phyloP scores from a whole-genome alignment of 306 rosid genomes.

The Citrullus colocynthis region DNA sequence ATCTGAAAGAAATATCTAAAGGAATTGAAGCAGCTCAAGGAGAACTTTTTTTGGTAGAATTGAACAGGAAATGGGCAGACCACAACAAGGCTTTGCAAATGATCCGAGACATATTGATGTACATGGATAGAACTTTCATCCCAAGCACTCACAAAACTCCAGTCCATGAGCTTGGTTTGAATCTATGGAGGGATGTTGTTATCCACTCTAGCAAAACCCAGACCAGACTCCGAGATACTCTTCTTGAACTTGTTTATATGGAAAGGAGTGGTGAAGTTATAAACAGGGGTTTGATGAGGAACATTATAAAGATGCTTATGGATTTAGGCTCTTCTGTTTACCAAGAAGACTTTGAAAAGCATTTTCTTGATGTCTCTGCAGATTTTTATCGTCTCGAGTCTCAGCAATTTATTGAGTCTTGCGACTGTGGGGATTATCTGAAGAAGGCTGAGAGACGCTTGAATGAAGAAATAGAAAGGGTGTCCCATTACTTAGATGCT shows the following conservation, averaged over 20 bases:
- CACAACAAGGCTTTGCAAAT: constrained; percentile 67
- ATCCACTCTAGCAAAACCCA: constrained; percentile 52
- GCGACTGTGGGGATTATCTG: constrained; percentile 72
- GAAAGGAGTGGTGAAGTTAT: constrained; percentile 74
- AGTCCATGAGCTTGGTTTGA: constrained; percentile 70
- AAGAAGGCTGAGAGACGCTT: constrained; percentile 63
- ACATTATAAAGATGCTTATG: constrained; percentile 59
- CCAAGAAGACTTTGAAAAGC: constrained; percentile 57
- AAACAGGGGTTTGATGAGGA: constrained; percentile 58
- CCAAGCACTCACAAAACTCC: constrained; percentile 47
- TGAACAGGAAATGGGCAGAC: constrained; percentile 73
- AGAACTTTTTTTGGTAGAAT: constrained; percentile 58
- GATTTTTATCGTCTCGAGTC: constrained; percentile 64
- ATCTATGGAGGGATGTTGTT: constrained; percentile 73
- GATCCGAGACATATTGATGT: constrained; percentile 77
- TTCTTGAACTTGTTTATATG: constrained; percentile 45
- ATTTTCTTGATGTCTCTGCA: constrained; percentile 55
- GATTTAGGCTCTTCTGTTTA: constrained; percentile 69
- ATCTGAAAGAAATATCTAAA: constrained; percentile 57
- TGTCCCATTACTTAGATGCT: constrained; percentile 71
- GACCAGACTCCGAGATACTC: constrained; percentile 40
- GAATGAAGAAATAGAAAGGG: constrained; percentile 86
- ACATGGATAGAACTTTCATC: constrained; percentile 91
- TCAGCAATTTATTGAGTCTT: constrained; percentile 58
- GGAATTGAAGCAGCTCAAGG: constrained; percentile 66